These are phyloP conservation scores for Camellia oleifera DNA, from an alignment of 179 eudicot species.

Conservation along the genomic window DNA sequence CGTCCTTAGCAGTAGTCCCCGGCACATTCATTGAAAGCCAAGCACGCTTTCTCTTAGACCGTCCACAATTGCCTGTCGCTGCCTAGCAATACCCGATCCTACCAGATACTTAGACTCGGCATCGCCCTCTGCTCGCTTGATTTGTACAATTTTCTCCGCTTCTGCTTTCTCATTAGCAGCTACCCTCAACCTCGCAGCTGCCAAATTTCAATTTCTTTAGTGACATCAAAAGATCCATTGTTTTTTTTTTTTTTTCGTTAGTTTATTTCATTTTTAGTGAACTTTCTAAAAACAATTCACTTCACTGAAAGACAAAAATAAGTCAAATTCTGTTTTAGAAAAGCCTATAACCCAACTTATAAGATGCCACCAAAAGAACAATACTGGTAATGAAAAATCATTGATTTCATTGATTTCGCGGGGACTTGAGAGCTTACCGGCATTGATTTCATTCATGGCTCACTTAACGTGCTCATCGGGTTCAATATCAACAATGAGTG, in stretches of 20 bases:
- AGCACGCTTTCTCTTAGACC: slow-evolving; percentile 28
- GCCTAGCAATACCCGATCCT: slow-evolving; percentile 27
- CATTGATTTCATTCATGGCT: slow-evolving; percentile 34
- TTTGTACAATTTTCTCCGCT: slow-evolving; percentile 29
- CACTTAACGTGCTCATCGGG: slow-evolving; percentile 31
- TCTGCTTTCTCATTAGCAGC: slow-evolving; percentile 35
- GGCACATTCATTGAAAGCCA: slow-evolving; percentile 27
- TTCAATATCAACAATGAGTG: slow-evolving; percentile 32
- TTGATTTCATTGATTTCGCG: too few relatives aligned
- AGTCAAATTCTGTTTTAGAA: too few relatives aligned
- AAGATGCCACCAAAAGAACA: too few relatives aligned
- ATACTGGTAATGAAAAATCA: too few relatives aligned
- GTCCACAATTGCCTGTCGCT: slow-evolving; percentile 33
- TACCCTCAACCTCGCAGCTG: slow-evolving; percentile 22
- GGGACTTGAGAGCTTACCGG: slow-evolving; percentile 5
- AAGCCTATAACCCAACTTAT: too few relatives aligned
- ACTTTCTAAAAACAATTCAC: too few relatives aligned
- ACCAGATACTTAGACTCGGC: slow-evolving; percentile 27
- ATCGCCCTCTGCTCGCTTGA: slow-evolving; percentile 28
- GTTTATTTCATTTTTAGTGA: too few relatives aligned
- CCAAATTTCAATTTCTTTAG: too few relatives aligned
- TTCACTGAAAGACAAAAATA: too few relatives aligned
- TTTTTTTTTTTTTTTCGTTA: too few relatives aligned
- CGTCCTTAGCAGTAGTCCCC: slow-evolving; percentile 29
- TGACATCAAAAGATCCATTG: too few relatives aligned